phyloP scores from a whole-genome alignment of 2,329 filamentous ascomycete genomes.

The Phialemonium atrogriseum region DNA sequence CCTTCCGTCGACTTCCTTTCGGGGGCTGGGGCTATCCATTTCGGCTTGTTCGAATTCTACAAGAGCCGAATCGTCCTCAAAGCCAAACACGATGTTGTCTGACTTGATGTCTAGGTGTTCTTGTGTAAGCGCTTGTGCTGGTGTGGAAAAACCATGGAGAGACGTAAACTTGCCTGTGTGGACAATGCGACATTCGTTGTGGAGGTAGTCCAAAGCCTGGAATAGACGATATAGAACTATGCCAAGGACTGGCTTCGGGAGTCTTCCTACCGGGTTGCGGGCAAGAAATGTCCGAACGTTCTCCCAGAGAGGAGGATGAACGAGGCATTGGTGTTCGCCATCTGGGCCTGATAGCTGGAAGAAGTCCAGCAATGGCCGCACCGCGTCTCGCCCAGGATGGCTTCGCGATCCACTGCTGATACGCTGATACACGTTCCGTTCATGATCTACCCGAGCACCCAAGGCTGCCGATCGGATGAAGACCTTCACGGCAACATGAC shows the following conservation, averaged over 20 bases:
- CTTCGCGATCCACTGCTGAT: conserved; percentile 18
- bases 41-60: conserved; percentile 26
- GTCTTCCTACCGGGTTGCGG: conserved; percentile 27
- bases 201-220: conserved; percentile 34
- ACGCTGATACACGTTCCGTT: conserved; percentile 33
- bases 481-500: conserved; percentile 26
- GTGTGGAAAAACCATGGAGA: neutral
- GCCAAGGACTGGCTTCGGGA: conserved; percentile 25
- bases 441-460: conserved; percentile 19
- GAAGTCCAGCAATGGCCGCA: conserved; percentile 26
- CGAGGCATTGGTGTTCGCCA: conserved; percentile 25
- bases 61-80: conserved; percentile 22
- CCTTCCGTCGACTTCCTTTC: conserved; percentile 31
- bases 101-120: conserved; percentile 36
- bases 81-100: conserved; percentile 28
- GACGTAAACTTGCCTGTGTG: conserved; percentile 30
- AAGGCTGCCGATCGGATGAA: conserved; percentile 16
- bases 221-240: conserved; percentile 30
- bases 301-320: conserved; percentile 33
- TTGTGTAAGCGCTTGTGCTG: conserved; percentile 33
- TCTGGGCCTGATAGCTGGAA: conserved; percentile 27
- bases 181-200: conserved; percentile 34
- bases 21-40: conserved; percentile 26
- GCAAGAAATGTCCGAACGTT: conserved; percentile 28
- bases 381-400: conserved; percentile 21